phyloP scores from a whole-genome alignment of 768 basidiomycete species.

The Psilocybe azurescens region DNA sequence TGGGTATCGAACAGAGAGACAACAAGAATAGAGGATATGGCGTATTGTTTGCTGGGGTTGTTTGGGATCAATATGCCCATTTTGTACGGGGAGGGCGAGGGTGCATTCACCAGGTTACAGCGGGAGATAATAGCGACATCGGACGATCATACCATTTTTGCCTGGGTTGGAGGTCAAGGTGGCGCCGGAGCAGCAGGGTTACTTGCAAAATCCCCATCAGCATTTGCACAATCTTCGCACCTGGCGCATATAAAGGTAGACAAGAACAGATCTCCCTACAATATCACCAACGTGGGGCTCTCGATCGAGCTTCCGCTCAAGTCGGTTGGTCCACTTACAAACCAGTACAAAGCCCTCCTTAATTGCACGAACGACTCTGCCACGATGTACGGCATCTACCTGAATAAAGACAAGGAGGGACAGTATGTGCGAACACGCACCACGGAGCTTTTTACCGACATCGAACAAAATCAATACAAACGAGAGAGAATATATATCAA shows the following conservation, averaged over 20 bases:
- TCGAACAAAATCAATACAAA: slow-evolving; percentile 3
- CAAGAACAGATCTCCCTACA: slow-evolving; percentile 4
- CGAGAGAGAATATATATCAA: slow-evolving; percentile 9
- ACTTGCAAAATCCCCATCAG: slow-evolving; percentile 9
- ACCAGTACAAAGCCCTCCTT: slow-evolving; percentile 6
- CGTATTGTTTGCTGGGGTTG: slow-evolving; percentile 9
- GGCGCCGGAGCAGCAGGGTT: slow-evolving; percentile 2
- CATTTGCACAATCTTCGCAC: not conserved
- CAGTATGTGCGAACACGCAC: slow-evolving; percentile 11
- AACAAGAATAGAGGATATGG: slow-evolving; percentile 10
- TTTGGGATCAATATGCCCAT: slow-evolving; percentile 15
- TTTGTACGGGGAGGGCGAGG: slow-evolving; percentile 12
- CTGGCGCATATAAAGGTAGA: slow-evolving; percentile 4
- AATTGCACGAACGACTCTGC: slow-evolving; percentile 1
- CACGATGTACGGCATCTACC: slow-evolving; percentile 4
- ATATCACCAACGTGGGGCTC: slow-evolving; percentile 11
- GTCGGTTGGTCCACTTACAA: not conserved
- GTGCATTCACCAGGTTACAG: slow-evolving; percentile 10
- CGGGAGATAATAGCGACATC: slow-evolving; percentile 10
- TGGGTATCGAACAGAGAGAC: slow-evolving; percentile 10
- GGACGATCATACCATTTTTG: slow-evolving; percentile 12
- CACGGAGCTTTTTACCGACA: slow-evolving; percentile 3
- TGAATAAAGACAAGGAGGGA: slow-evolving; percentile 8
- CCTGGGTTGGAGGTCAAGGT: not conserved
- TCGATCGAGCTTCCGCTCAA: slow-evolving; percentile 13